Evolutionary conservation across 345 rosid species (phyloP), one percentile per base, ranked within the genome.

Genomic region (Nephelium lappaceum): DNA sequence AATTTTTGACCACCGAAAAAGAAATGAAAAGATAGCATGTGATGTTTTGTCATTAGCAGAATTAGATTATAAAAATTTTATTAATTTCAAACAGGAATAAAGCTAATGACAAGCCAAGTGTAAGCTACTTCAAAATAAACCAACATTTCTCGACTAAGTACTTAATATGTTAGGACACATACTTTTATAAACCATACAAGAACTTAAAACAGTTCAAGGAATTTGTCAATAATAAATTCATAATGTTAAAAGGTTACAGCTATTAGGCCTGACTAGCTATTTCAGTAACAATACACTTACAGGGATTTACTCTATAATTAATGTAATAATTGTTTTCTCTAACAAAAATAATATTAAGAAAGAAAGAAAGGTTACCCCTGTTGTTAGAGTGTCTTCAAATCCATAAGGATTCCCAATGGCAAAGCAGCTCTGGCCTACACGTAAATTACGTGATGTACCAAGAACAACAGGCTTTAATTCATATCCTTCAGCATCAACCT

Each of bases 371-470:
- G 76, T 84, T 88, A 92, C 99, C 93, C 98, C 98, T 4, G 95
- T 92, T n/a, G 97, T 95, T 63, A 95, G 92, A 8, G 98, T 91
- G 87, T 95, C 93, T 73, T 92, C 95, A 79, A 88, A 93, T 83
- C 97, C 99, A 71, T 83, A 92, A 24, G 99, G 97, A 82, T 92
- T 93, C 67, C 96, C 98, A 10, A 93, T 93, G 14, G 99, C 99
- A 23, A 76, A 92, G 80, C 98, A 95, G 80, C 86, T 92, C 76
- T 95, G 99, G 16, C 95, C 98, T 31, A 93, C 96, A 1, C 78
- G 98, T 82, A 95, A 79, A 74, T 89, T 89, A 45, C 70, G 73
- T 9, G 98, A 95, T 80, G 87, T 90, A 47, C 97, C 98, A 27
- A 95, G 82, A 74, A 81, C 87, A 67, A 83, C 91, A n/a, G 97